Percentiles rank a stretch among this genome's conserved stretches.
Evolutionary conservation across 148 eudicot species (phyloP).

Genomic region (Cornus suecica): DNA sequence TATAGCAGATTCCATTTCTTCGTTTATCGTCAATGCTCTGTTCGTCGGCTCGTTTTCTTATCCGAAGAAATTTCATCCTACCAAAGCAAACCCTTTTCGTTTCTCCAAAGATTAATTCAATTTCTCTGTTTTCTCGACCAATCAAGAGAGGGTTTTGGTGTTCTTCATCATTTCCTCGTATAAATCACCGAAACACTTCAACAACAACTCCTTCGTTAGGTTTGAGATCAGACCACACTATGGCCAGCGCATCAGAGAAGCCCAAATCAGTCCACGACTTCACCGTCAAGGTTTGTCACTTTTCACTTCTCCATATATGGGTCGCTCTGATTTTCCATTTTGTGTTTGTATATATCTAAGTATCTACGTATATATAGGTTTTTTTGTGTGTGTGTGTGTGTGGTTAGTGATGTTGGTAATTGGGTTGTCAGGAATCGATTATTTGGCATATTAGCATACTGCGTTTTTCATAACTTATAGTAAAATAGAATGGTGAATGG

Average conservation of each 20-base stretch:
- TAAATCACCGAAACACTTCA: neutral
- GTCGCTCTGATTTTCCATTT: neutral
- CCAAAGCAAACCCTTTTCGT: conserved; percentile 8
- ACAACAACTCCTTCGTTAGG: neutral
- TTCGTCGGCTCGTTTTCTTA: neutral
- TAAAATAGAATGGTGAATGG: too few species aligned
- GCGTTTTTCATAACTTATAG: too few species aligned
- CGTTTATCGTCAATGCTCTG: conserved; percentile 13
- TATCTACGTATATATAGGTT: too few species aligned
- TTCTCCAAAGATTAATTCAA: neutral
- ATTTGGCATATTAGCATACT: too few species aligned
- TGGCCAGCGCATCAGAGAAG: conserved; percentile 33
- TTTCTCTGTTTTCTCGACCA: neutral
- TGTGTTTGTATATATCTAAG: neutral
- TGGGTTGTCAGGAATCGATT: too few species aligned
- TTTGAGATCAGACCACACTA: conserved; percentile 15
- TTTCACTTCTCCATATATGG: neutral
- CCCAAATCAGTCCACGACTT: conserved; percentile 42
- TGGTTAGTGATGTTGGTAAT: too few species aligned
- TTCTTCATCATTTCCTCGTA: neutral
- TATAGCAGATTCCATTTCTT: too few species aligned
- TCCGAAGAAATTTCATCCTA: neutral
- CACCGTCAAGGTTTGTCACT: conserved; percentile 39
- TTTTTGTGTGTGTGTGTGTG: too few species aligned
- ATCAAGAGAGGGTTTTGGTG: neutral